A percentile compares a stretch with the other conserved stretches of the same genome.
Conservation (phyloP, 2,329 filamentous ascomycete genomes). For the Trichocomaceae sp. region DNA sequence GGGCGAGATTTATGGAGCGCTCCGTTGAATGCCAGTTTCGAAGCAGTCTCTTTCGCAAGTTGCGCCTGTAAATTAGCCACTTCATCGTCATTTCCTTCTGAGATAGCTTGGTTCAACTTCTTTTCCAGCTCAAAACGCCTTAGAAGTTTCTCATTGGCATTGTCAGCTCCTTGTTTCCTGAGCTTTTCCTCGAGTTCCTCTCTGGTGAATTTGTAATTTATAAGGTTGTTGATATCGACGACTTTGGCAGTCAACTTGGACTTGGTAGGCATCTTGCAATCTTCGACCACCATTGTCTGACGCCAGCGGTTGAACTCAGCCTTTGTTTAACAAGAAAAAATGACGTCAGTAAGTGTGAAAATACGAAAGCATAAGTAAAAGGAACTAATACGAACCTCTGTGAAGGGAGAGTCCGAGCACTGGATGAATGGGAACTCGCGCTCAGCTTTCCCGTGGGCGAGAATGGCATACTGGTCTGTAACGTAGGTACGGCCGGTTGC, state of each 20-base stretch:
- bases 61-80: slow-evolving; percentile 45
- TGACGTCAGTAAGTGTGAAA: background rate
- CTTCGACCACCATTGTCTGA: slow-evolving; percentile 64
- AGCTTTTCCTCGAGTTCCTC: slow-evolving; percentile 76
- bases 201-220: slow-evolving; percentile 75
- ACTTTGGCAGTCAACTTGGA: slow-evolving; percentile 64
- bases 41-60: slow-evolving; percentile 41
- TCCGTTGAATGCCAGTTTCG: slow-evolving; percentile 68
- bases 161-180: slow-evolving; percentile 60
- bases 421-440: slow-evolving; percentile 85
- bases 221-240: slow-evolving; percentile 69
- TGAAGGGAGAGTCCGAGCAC: slow-evolving; percentile 77
- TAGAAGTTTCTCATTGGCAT: slow-evolving; percentile 58
- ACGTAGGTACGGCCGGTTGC: slow-evolving; percentile 68
- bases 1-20: slow-evolving; percentile 53
- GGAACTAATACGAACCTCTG: slow-evolving; percentile 54
- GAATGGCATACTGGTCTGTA: slow-evolving; percentile 77
- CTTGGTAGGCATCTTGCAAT: slow-evolving; percentile 67
- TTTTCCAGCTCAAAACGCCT: slow-evolving; percentile 63
- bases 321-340: slow-evolving; percentile 35
- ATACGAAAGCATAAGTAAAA: background rate
- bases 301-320: slow-evolving; percentile 76
- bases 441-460: slow-evolving; percentile 74
- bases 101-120: slow-evolving; percentile 60
- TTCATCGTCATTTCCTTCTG: slow-evolving; percentile 56